These are phyloP conservation scores for Phytophthora rubi DNA, from an alignment of 352 stramenopile genomes.

Conservation along the genomic window DNA sequence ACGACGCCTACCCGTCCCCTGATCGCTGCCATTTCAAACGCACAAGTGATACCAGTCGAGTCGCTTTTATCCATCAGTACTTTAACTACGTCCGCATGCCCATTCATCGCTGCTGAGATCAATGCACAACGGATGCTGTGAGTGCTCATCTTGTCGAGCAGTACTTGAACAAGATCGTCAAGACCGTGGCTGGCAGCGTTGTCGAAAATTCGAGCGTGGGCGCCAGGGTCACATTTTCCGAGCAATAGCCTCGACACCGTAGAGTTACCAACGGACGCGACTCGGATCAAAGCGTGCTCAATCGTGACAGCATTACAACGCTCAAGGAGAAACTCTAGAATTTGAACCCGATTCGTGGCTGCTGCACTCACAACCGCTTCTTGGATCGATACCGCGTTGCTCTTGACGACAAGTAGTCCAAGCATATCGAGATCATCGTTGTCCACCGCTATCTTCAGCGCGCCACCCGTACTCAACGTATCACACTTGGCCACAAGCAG, in stretches of 20 bases:
- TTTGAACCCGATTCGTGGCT: conserved; percentile 3
- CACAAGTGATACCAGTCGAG: conserved; percentile 13
- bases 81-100: conserved; percentile 10
- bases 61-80: conserved; percentile 11
- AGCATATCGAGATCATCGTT: conserved; percentile 17
- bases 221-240: conserved; percentile 11
- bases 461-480: conserved; percentile 8
- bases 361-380: conserved; percentile 20
- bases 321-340: conserved; percentile 15
- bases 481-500: conserved; percentile 14
- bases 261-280: neutral
- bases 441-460: conserved; percentile 2
- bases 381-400: conserved; percentile 4
- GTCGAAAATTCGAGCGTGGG: conserved; percentile 19
- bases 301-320: conserved; percentile 10
- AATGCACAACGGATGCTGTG: conserved; percentile 16
- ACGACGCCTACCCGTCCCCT: neutral
- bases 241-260: conserved; percentile 13
- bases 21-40: conserved; percentile 27
- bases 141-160: conserved; percentile 13
- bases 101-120: conserved; percentile 17
- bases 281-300: conserved; percentile 14
- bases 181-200: conserved; percentile 12
- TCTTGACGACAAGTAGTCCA: conserved; percentile 4
- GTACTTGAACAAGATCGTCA: conserved; percentile 2